Conservation (phyloP, 768 basidiomycete species). For the Trametes gibbosa region DNA sequence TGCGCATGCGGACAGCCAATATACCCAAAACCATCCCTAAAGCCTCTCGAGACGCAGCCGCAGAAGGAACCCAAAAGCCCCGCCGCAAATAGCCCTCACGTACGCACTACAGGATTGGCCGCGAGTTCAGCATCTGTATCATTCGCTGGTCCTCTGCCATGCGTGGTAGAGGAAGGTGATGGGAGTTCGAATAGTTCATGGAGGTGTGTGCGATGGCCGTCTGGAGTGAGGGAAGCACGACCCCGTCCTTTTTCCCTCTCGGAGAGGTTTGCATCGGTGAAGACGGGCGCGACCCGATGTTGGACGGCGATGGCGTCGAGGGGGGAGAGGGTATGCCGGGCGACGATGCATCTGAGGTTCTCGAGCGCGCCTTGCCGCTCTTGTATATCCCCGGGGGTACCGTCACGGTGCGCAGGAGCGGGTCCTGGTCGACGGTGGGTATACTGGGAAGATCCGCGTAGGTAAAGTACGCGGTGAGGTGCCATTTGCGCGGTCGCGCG, state of each 20-base stretch:
- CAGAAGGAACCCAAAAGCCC: neutral
- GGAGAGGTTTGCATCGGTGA: constrained; percentile 16
- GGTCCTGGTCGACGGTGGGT: constrained; percentile 39
- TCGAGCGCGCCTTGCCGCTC: constrained; percentile 40
- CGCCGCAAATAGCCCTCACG: neutral
- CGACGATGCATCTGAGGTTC: constrained; percentile 32
- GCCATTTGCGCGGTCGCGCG: constrained; percentile 59
- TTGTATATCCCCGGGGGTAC: constrained; percentile 41
- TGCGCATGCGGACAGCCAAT: neutral
- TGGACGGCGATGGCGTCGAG: constrained; percentile 24
- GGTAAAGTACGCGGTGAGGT: constrained; percentile 50
- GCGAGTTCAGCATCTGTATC: constrained; percentile 56
- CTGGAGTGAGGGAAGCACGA: constrained; percentile 42
- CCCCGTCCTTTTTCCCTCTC: constrained; percentile 23
- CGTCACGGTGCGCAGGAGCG: constrained; percentile 31
- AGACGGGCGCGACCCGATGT: constrained; percentile 20
- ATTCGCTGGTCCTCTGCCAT: constrained; percentile 59
- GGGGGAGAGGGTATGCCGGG: constrained; percentile 24
- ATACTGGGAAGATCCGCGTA: constrained; percentile 38
- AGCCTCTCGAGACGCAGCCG: neutral
- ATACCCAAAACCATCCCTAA: constrained; percentile 1
- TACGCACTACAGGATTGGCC: constrained; percentile 29
- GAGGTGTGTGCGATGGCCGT: constrained; percentile 33
- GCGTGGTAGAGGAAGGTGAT: constrained; percentile 33
- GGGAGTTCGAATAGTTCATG: constrained; percentile 27